A percentile compares a stretch with the other conserved stretches of the same genome.
Evolutionary conservation across 176 grass and related monocot genomes (phyloP).

Genomic region (Zea mays): Zm-B73-REFERENCE-NAM-5.0 NC_050096.1:297155501-297156000

Average conservation of each 20-base stretch:
- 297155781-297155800: not conserved
- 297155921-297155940: not conserved
- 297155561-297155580: slow-evolving; percentile 44
- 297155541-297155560: slow-evolving; percentile 60
- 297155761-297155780: not conserved
- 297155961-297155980: not conserved
- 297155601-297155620: slow-evolving; percentile 71
- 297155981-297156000: not conserved
- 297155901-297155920: not conserved
- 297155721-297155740: not conserved
- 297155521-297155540: not conserved
- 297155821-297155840: not conserved
- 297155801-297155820: not conserved
- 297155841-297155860: not conserved
- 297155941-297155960: not conserved
- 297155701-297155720: slow-evolving; percentile 7
- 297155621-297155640: slow-evolving; percentile 58
- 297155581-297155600: slow-evolving; percentile 54
- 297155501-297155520: not conserved
- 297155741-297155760: not conserved
- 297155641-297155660: slow-evolving; percentile 51
- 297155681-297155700: slow-evolving; percentile 52
- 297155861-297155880: not conserved
- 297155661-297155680: slow-evolving; percentile 56
- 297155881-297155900: not conserved